Percentiles rank a stretch among this genome's conserved stretches.
phyloP scores from a whole-genome alignment of 805 yeast genomes.

The Dipodascopsis uninucleata region DNA sequence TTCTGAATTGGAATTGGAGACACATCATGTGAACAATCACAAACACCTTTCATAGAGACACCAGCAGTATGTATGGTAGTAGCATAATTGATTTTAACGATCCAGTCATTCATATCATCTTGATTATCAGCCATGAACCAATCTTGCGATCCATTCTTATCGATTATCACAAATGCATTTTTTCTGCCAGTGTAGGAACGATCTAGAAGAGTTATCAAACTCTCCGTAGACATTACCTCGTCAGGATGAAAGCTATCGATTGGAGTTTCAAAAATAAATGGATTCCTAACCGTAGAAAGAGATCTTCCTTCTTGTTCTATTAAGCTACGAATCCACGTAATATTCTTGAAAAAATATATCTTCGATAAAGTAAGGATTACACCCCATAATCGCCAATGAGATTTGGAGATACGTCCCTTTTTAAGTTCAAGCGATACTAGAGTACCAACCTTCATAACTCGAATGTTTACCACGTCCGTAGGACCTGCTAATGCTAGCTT shows the following conservation, averaged over 20 bases:
- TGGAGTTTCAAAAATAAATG: slow-evolving; percentile 33
- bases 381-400: slow-evolving; percentile 42
- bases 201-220: slow-evolving; percentile 41
- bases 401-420: slow-evolving; percentile 34
- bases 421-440: slow-evolving; percentile 37
- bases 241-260: slow-evolving; percentile 40
- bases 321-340: slow-evolving; percentile 36
- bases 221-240: slow-evolving; percentile 38
- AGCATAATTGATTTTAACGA: slow-evolving; percentile 50
- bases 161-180: slow-evolving; percentile 34
- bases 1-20: slow-evolving; percentile 4
- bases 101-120: slow-evolving; percentile 58
- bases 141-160: slow-evolving; percentile 35
- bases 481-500: too few relatives aligned
- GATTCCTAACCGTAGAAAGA: background rate
- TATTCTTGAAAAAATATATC: slow-evolving; percentile 41
- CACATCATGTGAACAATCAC: background rate
- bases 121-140: slow-evolving; percentile 43
- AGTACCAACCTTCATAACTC: slow-evolving; percentile 41
- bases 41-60: slow-evolving; percentile 22
- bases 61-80: slow-evolving; percentile 46
- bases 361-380: slow-evolving; percentile 42
- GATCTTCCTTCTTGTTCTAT: slow-evolving; percentile 25
- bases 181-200: slow-evolving; percentile 19
- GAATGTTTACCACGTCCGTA: too few relatives aligned